Evolutionary conservation across 106 monocot species (phyloP), one percentile per base, ranked within the genome.

Genomic region (Dendrobium catenatum): DNA sequence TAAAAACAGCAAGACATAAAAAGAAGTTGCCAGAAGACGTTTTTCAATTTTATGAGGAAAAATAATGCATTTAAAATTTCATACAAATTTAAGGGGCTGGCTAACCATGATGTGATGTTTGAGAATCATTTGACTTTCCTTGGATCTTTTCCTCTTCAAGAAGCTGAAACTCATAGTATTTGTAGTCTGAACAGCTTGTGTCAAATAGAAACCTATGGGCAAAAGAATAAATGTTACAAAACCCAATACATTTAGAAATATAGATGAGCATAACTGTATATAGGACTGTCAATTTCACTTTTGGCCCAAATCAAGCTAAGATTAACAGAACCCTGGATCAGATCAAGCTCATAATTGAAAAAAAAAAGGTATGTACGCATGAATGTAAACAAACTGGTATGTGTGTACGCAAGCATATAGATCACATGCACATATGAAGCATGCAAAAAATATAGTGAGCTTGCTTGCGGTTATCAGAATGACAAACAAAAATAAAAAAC

Each of bases 161-260:
- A 82, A 95, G 90, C 42, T 86, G 80, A 82, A 87, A 81, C 58
- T 93, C 89, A 68, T 99, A 99, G 75, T 99, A 99, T 79, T 95
- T 93, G 78, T 99, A 99, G 75, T 95, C 89, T 55, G 91, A 59
- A 84, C 93, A 95, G 78, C 79, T 86, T 54, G 81, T 41, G 79
- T 99, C 93, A 81, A 95, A 99, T n/a, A 99, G 84, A 88, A 99
- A 99, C 89, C 98, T 99, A 88, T 40, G 81, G 83, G 79, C 9
- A 40, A 73, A 77, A 51, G 9, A 78, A 7, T 17, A 74, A 74
- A 42, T 44, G 41, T 44, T 74, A 74, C 17, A 42, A n/a, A 74
- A 5, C 41, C 18, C 8, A 44, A 4, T 18, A 74, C 5, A 29
- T 8, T 20, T n/a, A 44, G 43, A 74, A 74, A 6, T 16, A 73